Evolutionary conservation across 306 rosid genomes (phyloP), one percentile per base, ranked within the genome.

Genomic region (Vigna mungo): DNA sequence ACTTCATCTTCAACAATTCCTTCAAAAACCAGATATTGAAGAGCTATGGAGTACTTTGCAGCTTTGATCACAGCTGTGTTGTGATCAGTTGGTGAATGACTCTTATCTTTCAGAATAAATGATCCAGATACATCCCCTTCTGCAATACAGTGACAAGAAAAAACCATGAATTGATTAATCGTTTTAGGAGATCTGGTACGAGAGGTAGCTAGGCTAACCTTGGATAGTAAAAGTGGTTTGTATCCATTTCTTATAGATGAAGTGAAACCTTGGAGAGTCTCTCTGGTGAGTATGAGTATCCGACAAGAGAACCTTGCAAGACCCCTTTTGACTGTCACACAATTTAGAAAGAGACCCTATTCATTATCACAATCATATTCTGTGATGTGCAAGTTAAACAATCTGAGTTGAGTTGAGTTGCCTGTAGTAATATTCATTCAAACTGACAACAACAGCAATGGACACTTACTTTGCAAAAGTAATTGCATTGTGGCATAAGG

Each of bases 211-310:
- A 70, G 92, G 53, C 63, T n/a, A 67, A 94, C 98, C 98, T 89
- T 56, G 84, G 25, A 92, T 84, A 37, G 91, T 92, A 76, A 88
- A 89, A 86, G 85, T 86, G 74, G 93, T 78, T 17, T 90, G 82
- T 72, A 90, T 81, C 98, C 98, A 94, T 87, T 91, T 89, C 88
- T 89, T 94, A 76, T 90, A 90, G 76, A 94, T 89, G 92, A 92
- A 94, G 69, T 89, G 88, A 84, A 92, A 80, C 87, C 96, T 85
- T 2, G 91, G 92, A 39, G 93, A 88, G 75, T 88, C 96, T 83
- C 95, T 93, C 9, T 83, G 93, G 74, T 89, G 93, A 16, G 96
- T 88, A 79, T 90, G 91, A 30, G 95, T 90, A 75, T 92, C 98
- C 1, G 96, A 92, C 62, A 92, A 65, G 39, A 92, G 85, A 84